Percentiles rank a stretch among this genome's conserved stretches.
These are phyloP conservation scores for Parachlorella kessleri DNA, from an alignment of 139 green algal genomes.

Conservation along the genomic window DNA sequence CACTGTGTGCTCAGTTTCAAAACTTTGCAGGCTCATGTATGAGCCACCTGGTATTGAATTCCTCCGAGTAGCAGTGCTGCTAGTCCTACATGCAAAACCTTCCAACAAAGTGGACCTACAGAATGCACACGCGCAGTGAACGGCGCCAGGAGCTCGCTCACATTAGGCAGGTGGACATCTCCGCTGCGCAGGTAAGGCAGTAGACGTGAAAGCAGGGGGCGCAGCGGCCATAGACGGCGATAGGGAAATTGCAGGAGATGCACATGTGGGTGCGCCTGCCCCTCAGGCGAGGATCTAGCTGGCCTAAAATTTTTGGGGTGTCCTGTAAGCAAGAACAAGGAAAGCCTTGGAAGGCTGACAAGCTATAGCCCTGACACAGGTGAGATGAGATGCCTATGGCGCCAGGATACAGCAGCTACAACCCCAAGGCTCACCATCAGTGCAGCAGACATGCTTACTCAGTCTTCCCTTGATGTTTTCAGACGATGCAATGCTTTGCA, in stretches of 20 bases:
- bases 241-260: slow-evolving; percentile 65
- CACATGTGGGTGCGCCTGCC: slow-evolving; percentile 58
- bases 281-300: neutral
- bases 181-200: slow-evolving; percentile 70
- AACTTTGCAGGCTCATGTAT: neutral
- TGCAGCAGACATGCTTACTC: no score
- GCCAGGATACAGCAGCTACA: no score
- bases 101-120: no score
- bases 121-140: no score
- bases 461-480: no score
- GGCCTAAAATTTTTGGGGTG: neutral
- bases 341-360: neutral
- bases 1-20: no score
- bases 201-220: slow-evolving; percentile 79
- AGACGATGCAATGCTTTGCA: no score
- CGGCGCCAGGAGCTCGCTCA: no score
- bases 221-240: slow-evolving; percentile 70
- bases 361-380: no score
- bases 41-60: neutral
- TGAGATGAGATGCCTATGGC: no score
- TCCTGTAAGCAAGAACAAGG: neutral
- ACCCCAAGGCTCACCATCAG: no score
- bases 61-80: neutral
- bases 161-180: slow-evolving; percentile 73
- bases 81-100: no score